Evolutionary conservation across 164 flowering plant species (phyloP).

Genomic region (Euptelea pleiosperma): DNA sequence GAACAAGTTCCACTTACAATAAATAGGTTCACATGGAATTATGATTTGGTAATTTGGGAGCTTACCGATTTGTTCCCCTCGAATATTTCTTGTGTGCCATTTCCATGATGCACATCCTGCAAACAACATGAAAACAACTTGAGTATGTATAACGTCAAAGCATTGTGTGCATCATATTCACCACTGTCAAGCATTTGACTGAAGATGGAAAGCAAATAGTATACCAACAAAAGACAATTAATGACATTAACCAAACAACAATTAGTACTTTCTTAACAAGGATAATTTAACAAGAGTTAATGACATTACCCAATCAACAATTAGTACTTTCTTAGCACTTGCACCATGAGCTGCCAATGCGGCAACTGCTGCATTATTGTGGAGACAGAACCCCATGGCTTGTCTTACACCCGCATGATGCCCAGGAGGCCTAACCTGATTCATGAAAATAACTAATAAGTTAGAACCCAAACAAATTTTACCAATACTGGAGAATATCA

Average conservation of each 20-base stretch:
- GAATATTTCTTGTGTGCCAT: constrained; percentile 99
- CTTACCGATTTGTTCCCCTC: constrained; percentile 78
- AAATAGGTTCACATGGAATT: constrained; percentile 3
- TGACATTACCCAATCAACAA: constrained; percentile 87
- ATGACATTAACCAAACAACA: constrained; percentile 80
- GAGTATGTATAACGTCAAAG: background rate
- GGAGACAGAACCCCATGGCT: constrained; percentile 97
- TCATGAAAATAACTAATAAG: constrained; percentile 11
- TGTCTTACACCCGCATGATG: constrained; percentile 96
- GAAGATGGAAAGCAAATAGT: background rate
- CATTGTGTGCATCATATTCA: background rate
- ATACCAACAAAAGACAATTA: constrained; percentile 2
- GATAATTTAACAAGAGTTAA: constrained; percentile 2
- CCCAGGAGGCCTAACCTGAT: constrained; percentile 98
- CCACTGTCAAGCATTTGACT: background rate
- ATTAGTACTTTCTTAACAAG: constrained; percentile 88
- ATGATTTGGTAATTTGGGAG: background rate
- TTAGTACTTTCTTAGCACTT: constrained; percentile 86
- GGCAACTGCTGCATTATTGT: constrained; percentile 97
- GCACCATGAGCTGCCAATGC: constrained; percentile 81
- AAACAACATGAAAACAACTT: constrained; percentile 8
- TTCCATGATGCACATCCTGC: constrained; percentile 99
- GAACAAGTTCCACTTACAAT: background rate
- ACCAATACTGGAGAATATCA: background rate
- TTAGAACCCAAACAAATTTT: constrained; percentile 1